A percentile compares a stretch with the other conserved stretches of the same genome.
phyloP scores from a whole-genome alignment of 441 rosid genomes.

The Iberis amara region DNA sequence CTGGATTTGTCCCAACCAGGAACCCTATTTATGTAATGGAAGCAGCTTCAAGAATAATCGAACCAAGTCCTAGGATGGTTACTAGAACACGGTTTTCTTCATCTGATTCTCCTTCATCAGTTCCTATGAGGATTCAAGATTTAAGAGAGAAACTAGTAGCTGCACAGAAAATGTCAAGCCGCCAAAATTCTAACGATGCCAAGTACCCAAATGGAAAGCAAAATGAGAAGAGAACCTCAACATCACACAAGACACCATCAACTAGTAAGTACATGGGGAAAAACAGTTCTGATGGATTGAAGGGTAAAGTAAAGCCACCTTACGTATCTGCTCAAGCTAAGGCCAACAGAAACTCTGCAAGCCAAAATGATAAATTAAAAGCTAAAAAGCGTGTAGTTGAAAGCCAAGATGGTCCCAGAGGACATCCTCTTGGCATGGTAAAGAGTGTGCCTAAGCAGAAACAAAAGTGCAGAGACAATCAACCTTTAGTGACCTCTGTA shows the following conservation, averaged over 20 bases:
- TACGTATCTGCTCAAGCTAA: conserved; percentile 42
- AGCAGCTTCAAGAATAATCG: conserved; percentile 74
- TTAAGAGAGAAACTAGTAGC: conserved; percentile 73
- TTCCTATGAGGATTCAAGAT: conserved; percentile 58
- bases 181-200: conserved; percentile 32
- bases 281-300: conserved; percentile 35
- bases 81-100: conserved; percentile 39
- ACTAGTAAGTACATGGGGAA: conserved; percentile 34
- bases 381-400: conserved; percentile 25
- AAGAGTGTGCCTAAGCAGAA: conserved; percentile 56
- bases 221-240: conserved; percentile 26
- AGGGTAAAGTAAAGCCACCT: conserved; percentile 43
- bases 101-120: conserved; percentile 45
- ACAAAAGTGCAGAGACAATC: conserved; percentile 53
- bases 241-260: conserved; percentile 19
- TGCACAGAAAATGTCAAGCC: conserved; percentile 44
- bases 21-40: conserved; percentile 66
- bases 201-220: conserved; percentile 22
- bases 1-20: conserved; percentile 47
- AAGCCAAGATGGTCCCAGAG: conserved; percentile 14
- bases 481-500: conserved; percentile 19
- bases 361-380: no score
- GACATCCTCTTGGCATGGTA: conserved; percentile 15
- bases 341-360: no score
- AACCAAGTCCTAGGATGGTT: conserved; percentile 51